phyloP scores from a whole-genome alignment of 768 basidiomycete genomes.

The Mycena galericulata region DNA sequence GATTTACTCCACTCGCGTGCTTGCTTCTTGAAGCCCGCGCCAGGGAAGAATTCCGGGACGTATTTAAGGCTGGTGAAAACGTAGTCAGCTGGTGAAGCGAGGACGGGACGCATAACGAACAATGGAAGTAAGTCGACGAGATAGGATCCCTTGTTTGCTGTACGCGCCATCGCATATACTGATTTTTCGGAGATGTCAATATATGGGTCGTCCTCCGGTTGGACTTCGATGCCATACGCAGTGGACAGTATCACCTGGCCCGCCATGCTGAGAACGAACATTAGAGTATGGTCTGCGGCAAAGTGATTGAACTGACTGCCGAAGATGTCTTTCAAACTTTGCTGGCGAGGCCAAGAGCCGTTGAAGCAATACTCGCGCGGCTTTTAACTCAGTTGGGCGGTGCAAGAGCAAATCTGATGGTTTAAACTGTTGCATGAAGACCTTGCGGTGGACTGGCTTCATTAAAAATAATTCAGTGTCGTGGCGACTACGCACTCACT shows the following conservation, averaged over 20 bases:
- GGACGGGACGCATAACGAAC: neutral
- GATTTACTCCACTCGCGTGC: constrained; percentile 45
- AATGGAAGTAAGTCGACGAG: constrained; percentile 27
- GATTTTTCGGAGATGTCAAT: constrained; percentile 27
- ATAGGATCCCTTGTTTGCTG: constrained; percentile 12
- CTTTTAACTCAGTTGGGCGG: neutral
- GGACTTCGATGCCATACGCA: constrained; percentile 28
- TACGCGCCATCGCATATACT: constrained; percentile 9
- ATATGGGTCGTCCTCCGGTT: constrained; percentile 23
- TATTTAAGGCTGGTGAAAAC: constrained; percentile 29
- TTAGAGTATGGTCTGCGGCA: neutral
- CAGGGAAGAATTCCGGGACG: constrained; percentile 55
- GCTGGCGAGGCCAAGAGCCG: constrained; percentile 14
- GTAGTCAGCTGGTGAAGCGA: neutral
- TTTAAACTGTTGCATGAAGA: too few relatives aligned
- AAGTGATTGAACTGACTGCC: constrained; percentile 29
- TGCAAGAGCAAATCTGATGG: too few relatives aligned
- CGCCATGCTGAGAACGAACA: constrained; percentile 21
- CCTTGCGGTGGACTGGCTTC: too few relatives aligned
- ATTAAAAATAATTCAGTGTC: too few relatives aligned
- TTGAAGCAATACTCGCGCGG: constrained; percentile 13
- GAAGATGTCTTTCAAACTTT: constrained; percentile 22
- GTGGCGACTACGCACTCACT: too few relatives aligned
- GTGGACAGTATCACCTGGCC: constrained; percentile 23
- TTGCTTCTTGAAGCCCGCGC: constrained; percentile 50